Evolutionary conservation across 1,284 basidiomycete species (phyloP), one percentile per base, ranked within the genome.

Genomic region (Mycosarcoma maydis): DNA sequence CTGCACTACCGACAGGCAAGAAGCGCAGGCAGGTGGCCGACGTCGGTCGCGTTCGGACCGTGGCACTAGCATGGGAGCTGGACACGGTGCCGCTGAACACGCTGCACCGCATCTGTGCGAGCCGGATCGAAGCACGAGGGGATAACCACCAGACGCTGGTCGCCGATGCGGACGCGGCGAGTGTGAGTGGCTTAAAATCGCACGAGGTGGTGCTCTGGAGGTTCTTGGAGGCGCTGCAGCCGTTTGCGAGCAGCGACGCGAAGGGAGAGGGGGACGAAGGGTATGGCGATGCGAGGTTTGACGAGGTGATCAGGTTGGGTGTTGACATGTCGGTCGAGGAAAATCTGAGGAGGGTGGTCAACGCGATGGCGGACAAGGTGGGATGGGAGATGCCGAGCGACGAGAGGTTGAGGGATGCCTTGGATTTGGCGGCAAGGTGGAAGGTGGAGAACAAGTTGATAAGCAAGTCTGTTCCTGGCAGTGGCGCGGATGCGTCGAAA

Each of bases 141-240:
- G 68, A 71, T 6, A 80, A 80, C 26, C 80, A 81, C 46, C 80
- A 80, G 47, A 75, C 66, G 16, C 55, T 81, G 3, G 46, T 69
- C 0, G 69, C 69, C 11, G 75, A 77, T 30, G 17, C 20, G 7
- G 39, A 36, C 6, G 17, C 13, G 8, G 33, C 16, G 9, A 34
- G 41, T 11, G 19, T 52, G 4, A 40, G 13, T 3, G 65, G 50
- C 19, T 27, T 62, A 9, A 49, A 55, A 13, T 60, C 46, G 17
- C 91, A 98, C 82, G 94, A 97, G 81, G 85, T 87, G 2, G 87
- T 95, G 10, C 84, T 98, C 23, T 89, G 90, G 87, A 85, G 85
- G 80, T 98, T 80, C 46, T 37, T 98, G 48, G 85, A 85, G 29
- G 80, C 85, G 3, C 84, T 86, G 1, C 87, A 94, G 69, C 86